phyloP scores from a whole-genome alignment of 2,329 filamentous ascomycete genomes.

The Ophiocordyceps camponoti-rufipedis region DNA sequence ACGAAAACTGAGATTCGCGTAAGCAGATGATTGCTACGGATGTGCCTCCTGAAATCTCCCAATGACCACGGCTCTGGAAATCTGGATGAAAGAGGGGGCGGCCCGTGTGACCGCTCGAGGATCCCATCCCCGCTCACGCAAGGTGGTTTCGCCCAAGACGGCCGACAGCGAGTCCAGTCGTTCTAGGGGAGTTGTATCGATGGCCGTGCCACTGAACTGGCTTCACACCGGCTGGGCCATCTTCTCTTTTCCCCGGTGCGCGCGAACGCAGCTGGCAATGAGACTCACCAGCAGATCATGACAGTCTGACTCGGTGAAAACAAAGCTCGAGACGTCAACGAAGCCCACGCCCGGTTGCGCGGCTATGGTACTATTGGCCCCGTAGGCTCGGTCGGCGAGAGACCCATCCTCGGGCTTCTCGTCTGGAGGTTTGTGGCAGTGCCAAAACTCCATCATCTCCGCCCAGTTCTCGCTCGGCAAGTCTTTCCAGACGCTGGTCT shows the following conservation, averaged over 20 bases:
- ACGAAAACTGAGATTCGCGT: slow-evolving; percentile 18
- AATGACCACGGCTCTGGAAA: slow-evolving; percentile 28
- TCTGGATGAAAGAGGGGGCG: slow-evolving; percentile 24
- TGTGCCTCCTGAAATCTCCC: slow-evolving; percentile 34
- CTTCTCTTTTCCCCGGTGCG: slow-evolving; percentile 34
- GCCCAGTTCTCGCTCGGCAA: slow-evolving; percentile 95
- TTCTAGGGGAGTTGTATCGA: slow-evolving; percentile 55
- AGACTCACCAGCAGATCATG: slow-evolving; percentile 17
- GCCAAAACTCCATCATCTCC: slow-evolving; percentile 99
- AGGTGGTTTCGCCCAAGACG: slow-evolving; percentile 16
- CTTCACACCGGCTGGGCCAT: slow-evolving; percentile 31
- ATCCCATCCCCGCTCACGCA: slow-evolving; percentile 20
- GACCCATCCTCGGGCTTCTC: slow-evolving; percentile 23
- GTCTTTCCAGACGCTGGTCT: slow-evolving; percentile 59
- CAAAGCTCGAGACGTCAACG: slow-evolving; percentile 62
- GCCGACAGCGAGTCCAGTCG: slow-evolving; percentile 9
- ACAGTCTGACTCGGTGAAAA: slow-evolving; percentile 54
- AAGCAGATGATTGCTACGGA: slow-evolving; percentile 7
- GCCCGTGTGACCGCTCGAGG: slow-evolving; percentile 9
- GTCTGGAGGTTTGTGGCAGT: slow-evolving; percentile 81
- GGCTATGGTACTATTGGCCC: slow-evolving; percentile 57
- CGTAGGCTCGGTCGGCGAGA: slow-evolving; percentile 55
- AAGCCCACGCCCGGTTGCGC: slow-evolving; percentile 52
- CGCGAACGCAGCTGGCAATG: not conserved
- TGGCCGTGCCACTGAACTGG: slow-evolving; percentile 35